Percentiles rank a stretch among this genome's conserved stretches.
These are phyloP conservation scores for Geotrichum candidum DNA, from an alignment of 1,139 yeast genomes.

Conservation along the genomic window DNA sequence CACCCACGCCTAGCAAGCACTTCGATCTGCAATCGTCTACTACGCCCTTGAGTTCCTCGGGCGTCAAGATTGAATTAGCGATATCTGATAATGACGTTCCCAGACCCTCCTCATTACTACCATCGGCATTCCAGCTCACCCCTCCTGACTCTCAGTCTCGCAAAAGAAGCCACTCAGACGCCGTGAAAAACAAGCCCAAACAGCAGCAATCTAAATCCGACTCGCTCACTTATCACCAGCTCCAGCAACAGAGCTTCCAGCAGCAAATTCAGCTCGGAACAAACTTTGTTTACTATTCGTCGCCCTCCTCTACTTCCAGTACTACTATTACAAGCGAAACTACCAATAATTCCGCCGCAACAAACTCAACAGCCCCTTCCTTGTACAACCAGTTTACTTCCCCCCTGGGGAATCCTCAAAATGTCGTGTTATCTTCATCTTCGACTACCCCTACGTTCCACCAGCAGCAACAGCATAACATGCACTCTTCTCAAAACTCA, in stretches of 20 bases:
- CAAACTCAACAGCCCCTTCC: neutral
- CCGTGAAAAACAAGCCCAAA: conserved; percentile 5
- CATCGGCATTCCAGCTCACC: conserved; percentile 30
- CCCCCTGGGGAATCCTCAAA: neutral
- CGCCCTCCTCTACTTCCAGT: conserved; percentile 1
- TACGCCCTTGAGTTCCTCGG: neutral
- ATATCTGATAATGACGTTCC: neutral
- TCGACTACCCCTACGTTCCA: conserved; percentile 4
- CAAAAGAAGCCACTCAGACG: conserved; percentile 16
- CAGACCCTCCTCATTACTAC: conserved; percentile 20
- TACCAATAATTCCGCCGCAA: neutral
- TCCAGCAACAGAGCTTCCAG: conserved; percentile 13
- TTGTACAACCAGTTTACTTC: neutral
- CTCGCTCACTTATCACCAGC: conserved; percentile 7
- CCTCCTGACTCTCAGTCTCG: conserved; percentile 26
- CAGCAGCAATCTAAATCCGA: neutral
- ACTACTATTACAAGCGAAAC: neutral
- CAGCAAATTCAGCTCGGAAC: conserved; percentile 14
- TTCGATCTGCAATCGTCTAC: neutral
- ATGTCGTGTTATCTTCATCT: neutral
- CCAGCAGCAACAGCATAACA: neutral
- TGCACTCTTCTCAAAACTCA: neutral
- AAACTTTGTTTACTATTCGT: conserved; percentile 12
- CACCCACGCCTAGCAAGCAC: conserved; percentile 9
- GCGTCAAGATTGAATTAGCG: neutral